Evolutionary conservation across 2,329 filamentous ascomycete genomes (phyloP), one percentile per base, ranked within the genome.

Genomic region (Colletotrichum filicis): DNA sequence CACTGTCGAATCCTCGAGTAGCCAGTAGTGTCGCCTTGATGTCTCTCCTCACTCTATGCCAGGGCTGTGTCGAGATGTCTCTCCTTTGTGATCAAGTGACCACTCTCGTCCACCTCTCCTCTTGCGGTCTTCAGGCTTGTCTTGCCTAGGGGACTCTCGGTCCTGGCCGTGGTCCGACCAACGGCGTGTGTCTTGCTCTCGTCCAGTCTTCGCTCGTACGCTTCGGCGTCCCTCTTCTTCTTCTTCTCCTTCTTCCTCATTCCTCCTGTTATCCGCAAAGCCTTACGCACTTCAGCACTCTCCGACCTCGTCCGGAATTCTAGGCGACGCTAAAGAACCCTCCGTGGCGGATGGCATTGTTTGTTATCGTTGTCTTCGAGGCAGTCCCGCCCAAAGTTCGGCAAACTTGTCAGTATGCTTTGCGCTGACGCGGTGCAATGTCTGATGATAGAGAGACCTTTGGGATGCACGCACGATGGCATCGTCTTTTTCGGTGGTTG

Each of bases 341-440:
- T 58, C 65, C 42, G 22, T 30, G 32, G 30, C 30, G 58, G 53
- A 30, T 32, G 49, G 57, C 59, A 61, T 58, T 56, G 30, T 9
- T 66, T 63, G 69, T 53, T 63, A 46, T 37, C 30, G 61, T 46
- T 46, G 28, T 19, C 35, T 12, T 16, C 14, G 35, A 42, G 22
- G 16, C 8, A 22, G 37, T 68, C 61, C 42, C 16, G 16, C 16
- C 42, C 42, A 16, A 60, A 32, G 60, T 61, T 70, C 55, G 67
- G 66, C 70, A 73, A 60, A 73, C 66, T 65, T 64, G 42, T 30
- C 68, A 28, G 53, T 26, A 61, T 73, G 66, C 66, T 73, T 59
- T 30, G 42, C 42, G 57, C 35, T 63, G 66, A 60, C 59, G n/a
- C 62, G 49, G 32, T 28, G 37, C 26, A 59, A 42, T n/a, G 19